Evolutionary conservation across 2,329 filamentous ascomycete genomes (phyloP), one percentile per base, ranked within the genome.

Genomic region (Nannizziopsis arthrosporioides): DNA sequence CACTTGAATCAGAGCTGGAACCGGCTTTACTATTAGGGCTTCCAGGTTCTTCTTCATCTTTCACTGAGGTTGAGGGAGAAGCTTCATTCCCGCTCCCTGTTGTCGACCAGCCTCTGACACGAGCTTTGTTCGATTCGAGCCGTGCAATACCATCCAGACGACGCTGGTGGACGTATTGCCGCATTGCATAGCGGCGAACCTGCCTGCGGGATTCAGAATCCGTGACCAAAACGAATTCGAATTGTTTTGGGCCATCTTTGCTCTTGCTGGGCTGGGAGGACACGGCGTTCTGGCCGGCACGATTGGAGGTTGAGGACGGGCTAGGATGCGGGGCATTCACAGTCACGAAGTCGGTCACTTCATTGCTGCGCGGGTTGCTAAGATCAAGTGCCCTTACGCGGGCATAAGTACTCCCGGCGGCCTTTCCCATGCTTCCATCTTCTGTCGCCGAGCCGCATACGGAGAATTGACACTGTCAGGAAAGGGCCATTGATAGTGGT

Each of bases 101-200:
- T 5, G 42, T 51, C n/a, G 49, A 42, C 61, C 61, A 62, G 14
- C 56, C 57, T 18, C 56, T 48, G 34, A 57, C 51, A 40, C 57
- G 55, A 15, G 55, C 53, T 41, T 60, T 58, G 42, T 59, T 55
- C n/a, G 59, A 56, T 35, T 59, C 61, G 8, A 63, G 47, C 17
- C 61, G 56, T 44, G 60, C 59, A 47, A 63, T 63, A 42, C 61
- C 58, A 44, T 63, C 60, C 36, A 61, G 53, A 17, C 61, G 61
- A 30, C 61, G 56, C 49, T 62, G 56, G 39, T 60, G 60, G 56
- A 63, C 61, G 51, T 63, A 62, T 50, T 62, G 60, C 36, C 60
- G 60, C 61, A 63, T 63, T n/a, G 60, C 61, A 63, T 63, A 60
- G 27, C 61, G 61, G 17, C 61, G 61, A 34, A 63, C 61, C 51